These are phyloP conservation scores for Stagonosporopsis tanaceti DNA, from an alignment of 2,329 filamentous ascomycete species.

Conservation along the genomic window DNA sequence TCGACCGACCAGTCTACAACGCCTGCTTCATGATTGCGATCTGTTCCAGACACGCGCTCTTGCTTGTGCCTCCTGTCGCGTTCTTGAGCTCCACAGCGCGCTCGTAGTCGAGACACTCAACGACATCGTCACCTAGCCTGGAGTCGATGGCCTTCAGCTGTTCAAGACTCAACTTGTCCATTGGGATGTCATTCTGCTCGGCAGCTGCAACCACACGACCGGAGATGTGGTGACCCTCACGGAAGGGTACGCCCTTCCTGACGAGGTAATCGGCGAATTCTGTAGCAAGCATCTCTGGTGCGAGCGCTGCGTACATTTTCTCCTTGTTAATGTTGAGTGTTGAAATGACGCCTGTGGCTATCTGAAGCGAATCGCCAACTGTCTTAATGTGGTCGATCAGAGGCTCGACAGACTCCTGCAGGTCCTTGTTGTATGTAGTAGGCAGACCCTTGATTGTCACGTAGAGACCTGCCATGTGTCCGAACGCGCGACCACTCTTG, in stretches of 20 bases:
- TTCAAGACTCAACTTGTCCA: slow-evolving; percentile 73
- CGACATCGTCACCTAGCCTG: slow-evolving; percentile 75
- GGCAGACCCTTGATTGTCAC: slow-evolving; percentile 79
- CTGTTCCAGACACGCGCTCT: slow-evolving; percentile 70
- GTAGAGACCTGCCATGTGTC: slow-evolving; percentile 82
- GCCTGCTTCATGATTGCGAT: slow-evolving; percentile 61
- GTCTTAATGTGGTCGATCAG: slow-evolving; percentile 86
- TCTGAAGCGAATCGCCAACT: slow-evolving; percentile 79
- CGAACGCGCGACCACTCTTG: slow-evolving; percentile 78
- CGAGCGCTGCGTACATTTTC: slow-evolving; percentile 80
- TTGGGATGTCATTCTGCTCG: slow-evolving; percentile 70
- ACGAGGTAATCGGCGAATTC: slow-evolving; percentile 73
- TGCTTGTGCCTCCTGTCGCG: slow-evolving; percentile 80
- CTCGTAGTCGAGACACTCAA: slow-evolving; percentile 79
- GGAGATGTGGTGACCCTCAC: slow-evolving; percentile 81
- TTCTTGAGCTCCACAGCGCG: slow-evolving; percentile 80
- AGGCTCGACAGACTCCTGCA: slow-evolving; percentile 89
- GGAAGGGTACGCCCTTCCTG: slow-evolving; percentile 75
- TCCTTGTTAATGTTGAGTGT: slow-evolving; percentile 75
- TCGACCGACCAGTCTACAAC: slow-evolving; percentile 31
- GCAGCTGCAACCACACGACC: slow-evolving; percentile 76
- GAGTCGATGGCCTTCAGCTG: slow-evolving; percentile 73
- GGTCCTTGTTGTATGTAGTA: slow-evolving; percentile 87
- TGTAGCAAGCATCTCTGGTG: slow-evolving; percentile 83
- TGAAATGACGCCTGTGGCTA: slow-evolving; percentile 80